phyloP scores from a whole-genome alignment of 768 basidiomycete genomes.

The Chiua virens region DNA sequence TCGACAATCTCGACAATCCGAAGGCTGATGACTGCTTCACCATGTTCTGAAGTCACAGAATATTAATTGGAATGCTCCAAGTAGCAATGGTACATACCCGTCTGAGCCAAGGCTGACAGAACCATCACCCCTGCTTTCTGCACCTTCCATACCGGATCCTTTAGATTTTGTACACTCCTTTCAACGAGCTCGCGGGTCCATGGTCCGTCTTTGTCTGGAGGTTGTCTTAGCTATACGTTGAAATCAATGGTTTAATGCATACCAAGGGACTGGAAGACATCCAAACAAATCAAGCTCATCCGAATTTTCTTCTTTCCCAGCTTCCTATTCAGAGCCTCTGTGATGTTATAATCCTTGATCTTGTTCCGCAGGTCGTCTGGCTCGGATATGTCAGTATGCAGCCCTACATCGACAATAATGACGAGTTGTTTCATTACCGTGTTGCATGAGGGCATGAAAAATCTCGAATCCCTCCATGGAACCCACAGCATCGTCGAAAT shows the following conservation, averaged over 20 bases:
- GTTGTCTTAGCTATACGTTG: background rate
- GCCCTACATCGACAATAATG: background rate
- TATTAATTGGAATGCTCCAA: background rate
- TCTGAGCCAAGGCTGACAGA: conserved; percentile 4
- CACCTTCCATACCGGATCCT: background rate
- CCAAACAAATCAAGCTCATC: conserved; percentile 21
- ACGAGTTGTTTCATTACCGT: conserved; percentile 8
- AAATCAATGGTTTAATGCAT: background rate
- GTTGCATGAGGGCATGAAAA: conserved; percentile 20
- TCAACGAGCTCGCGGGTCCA: background rate
- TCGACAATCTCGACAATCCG: background rate
- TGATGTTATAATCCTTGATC: conserved; percentile 11
- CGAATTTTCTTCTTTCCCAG: conserved; percentile 10
- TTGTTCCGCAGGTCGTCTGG: conserved; percentile 12
- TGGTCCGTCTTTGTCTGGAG: too few relatives aligned
- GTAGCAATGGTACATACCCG: background rate
- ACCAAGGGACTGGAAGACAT: conserved; percentile 19
- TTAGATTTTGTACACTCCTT: background rate
- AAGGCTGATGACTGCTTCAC: background rate
- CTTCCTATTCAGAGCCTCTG: conserved; percentile 12
- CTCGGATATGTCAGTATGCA: background rate
- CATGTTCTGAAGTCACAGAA: background rate
- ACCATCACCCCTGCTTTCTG: conserved; percentile 8
- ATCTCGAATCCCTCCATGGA: conserved; percentile 23
- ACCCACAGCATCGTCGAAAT: conserved; percentile 25